Evolutionary conservation across 148 eudicot genomes (phyloP).

Genomic region (Rhododendron griersonianum): DNA sequence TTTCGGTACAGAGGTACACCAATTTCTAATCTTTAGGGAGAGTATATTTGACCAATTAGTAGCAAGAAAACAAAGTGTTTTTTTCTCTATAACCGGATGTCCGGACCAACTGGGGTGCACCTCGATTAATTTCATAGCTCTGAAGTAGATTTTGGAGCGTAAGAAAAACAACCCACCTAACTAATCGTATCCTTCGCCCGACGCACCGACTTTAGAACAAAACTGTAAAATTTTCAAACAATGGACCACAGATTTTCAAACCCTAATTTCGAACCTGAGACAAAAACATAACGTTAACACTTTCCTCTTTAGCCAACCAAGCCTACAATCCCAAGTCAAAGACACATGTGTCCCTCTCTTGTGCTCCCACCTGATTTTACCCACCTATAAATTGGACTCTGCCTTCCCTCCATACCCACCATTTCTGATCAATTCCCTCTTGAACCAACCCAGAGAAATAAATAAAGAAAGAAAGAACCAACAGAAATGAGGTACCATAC

Average conservation of each 20-base stretch:
- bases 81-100: too few species aligned
- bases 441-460: not conserved
- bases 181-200: not conserved
- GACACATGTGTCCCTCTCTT: not conserved
- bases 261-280: not conserved
- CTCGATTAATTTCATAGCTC: too few species aligned
- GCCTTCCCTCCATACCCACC: not conserved
- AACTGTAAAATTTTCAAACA: not conserved
- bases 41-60: too few species aligned
- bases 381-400: not conserved
- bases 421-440: not conserved
- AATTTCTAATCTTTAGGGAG: too few species aligned
- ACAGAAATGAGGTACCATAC: not conserved
- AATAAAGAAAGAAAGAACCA: not conserved
- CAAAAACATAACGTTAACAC: not conserved
- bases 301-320: not conserved
- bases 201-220: not conserved
- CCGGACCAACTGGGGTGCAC: rapidly evolving
- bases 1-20: too few species aligned
- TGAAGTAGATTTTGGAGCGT: not conserved
- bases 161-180: not conserved
- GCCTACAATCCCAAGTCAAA: constrained; percentile 10
- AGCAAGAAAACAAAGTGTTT: not conserved
- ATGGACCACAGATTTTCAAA: not conserved
- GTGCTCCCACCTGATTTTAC: not conserved